Base-by-base conservation (phyloP, 139 green algal genomes). In the Chlamydomonas applanata region DNA sequence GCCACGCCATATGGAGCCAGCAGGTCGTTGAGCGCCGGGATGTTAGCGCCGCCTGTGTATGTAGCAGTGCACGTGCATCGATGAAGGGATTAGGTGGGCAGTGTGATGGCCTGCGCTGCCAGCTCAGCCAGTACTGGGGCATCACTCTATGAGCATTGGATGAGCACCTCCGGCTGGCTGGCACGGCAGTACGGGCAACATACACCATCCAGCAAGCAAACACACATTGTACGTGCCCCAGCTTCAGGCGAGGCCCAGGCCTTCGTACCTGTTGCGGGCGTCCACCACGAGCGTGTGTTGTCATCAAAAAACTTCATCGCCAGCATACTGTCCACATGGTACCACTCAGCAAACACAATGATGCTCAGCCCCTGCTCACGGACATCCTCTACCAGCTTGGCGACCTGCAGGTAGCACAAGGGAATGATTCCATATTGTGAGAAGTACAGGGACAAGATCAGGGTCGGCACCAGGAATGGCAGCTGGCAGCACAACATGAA, bases 221-320 rank as follows among this genome's bases (percentile, higher is more conserved):
- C 13, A 22, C 54, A 63, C 54, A 22, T 25, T 27, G 5, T 63
- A 63, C 22, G 24, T 25, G n/a, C n/a, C n/a, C n/a, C n/a, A n/a
- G n/a, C n/a, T n/a, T n/a, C n/a, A 81, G 84, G 35, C 25, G 77
- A 52, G 68, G 34, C 13, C 29, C 24, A 34, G 22, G 22, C 57
- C n/a, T n/a, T n/a, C 57, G n/a, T 36, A 79, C 73, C 74, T 30
- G 84, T 89, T 40, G 84, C 86, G 2, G 92, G 91, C 22, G 88
- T 89, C 92, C 93, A 97, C 89, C 89, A 96, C 76, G 67, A 89
- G 69, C 95, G 88, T 0, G 96, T 99, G 89, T 99, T 99, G 89
- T 99, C 96, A 72, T 99, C 96, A 78, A 96, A 98, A 82, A 99
- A 99, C 17, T 81, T 81, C 90, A 99, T 95, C 65, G 89, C 85